Evolutionary conservation across 768 basidiomycete genomes (phyloP), one percentile per base, ranked within the genome.

Genomic region (Suillus variegatus): DNA sequence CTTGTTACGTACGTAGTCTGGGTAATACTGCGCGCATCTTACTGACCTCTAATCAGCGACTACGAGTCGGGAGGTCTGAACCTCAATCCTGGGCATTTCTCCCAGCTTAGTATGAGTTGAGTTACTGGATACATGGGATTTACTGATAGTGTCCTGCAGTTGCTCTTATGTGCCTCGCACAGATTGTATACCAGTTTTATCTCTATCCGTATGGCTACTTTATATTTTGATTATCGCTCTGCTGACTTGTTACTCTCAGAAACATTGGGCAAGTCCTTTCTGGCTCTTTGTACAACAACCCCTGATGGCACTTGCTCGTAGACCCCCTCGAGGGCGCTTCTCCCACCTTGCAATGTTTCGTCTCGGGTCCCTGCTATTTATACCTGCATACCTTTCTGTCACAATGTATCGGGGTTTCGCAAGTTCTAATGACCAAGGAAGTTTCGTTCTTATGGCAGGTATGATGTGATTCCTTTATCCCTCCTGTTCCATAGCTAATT

Each of bases 81-180:
- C 64, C 82, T 99, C 62, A 91, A 90, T 72, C 93, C 97, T 0
- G 92, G 91, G 2, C 88, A 97, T 77, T 99, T 96, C 78, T 94
- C 96, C 2, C 89, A 94, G 74, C 85, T 98, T 20, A 95, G 91
- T 94, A 66, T 61, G 86, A 79, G 44, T n/a, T 4, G n/a, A 16
- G 35, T 60, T 18, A 7, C 49, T 46, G 35, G 20, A 52, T 49
- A 22, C 43, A 25, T 55, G 69, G 36, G 68, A 64, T 32, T 58
- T 28, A n/a, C 68, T 67, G 52, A 63, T 49, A n/a, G 18, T 68
- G 12, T 43, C 41, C 64, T 60, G n/a, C 68, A 94, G 93, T 93
- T 74, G 93, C 93, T 7, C 71, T 97, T 64, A 97, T 97, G 95
- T 96, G 94, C 76, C 82, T 95, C n/a, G 92, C 89, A 66, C 95